These are phyloP conservation scores for Haematococcus lacustris DNA, from an alignment of 139 green algal species.

Conservation along the genomic window DNA sequence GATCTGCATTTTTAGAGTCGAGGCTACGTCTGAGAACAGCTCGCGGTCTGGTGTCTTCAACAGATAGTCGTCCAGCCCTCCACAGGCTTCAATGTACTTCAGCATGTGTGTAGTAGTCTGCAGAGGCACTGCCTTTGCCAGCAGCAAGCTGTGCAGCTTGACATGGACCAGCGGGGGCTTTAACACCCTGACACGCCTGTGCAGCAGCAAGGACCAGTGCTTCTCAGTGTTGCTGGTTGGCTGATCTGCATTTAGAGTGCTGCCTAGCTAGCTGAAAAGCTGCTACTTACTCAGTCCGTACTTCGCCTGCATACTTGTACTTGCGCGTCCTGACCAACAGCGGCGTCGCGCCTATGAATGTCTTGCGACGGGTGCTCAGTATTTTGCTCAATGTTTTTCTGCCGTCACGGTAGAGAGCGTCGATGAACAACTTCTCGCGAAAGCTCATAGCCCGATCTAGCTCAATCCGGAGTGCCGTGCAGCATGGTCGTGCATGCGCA, in stretches of 20 bases:
- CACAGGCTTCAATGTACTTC: conserved; percentile 10
- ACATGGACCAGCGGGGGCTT: conserved; percentile 8
- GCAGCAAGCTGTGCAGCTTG: neutral
- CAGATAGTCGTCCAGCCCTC: conserved; percentile 12
- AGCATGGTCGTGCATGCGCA: neutral
- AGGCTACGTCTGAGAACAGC: conserved; percentile 9
- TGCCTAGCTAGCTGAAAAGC: too few relatives aligned
- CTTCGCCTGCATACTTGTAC: conserved; percentile 9
- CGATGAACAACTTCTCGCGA: conserved; percentile 7
- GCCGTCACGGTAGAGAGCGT: neutral
- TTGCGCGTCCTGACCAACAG: conserved; percentile 4
- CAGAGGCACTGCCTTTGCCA: conserved; percentile 1
- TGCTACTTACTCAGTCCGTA: conserved; percentile 7
- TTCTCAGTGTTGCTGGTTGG: too few relatives aligned
- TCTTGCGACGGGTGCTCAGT: neutral
- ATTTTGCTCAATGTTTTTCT: neutral
- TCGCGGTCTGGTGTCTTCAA: conserved; percentile 3
- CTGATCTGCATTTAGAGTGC: too few relatives aligned
- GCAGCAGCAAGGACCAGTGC: too few relatives aligned
- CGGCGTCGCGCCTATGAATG: neutral
- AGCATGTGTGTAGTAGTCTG: conserved; percentile 10
- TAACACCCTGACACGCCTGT: conserved; percentile 7
- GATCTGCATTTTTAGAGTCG: neutral
- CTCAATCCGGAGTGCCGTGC: neutral
- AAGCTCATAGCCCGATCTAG: conserved; percentile 1